Conservation (phyloP, 768 basidiomycete species). For the Steccherinum ochraceum region DNA sequence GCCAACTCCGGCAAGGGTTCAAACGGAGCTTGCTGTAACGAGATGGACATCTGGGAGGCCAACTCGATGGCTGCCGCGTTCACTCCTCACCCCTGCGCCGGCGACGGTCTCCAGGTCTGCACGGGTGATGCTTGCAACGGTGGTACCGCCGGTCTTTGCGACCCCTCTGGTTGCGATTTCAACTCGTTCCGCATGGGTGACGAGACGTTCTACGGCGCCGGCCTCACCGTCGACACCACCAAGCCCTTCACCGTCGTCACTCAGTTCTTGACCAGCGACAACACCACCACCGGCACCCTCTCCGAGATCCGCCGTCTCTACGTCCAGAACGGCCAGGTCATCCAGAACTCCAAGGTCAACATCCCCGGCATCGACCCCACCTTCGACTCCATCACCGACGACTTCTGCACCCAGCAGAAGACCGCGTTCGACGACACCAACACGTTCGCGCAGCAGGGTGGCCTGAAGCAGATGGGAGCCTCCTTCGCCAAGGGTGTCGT, state of each 20-base stretch:
- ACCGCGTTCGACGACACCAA: slow-evolving; percentile 35
- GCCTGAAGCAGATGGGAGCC: slow-evolving; percentile 25
- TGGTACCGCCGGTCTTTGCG: slow-evolving; percentile 33
- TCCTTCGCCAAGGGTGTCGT: slow-evolving; percentile 37
- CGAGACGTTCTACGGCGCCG: slow-evolving; percentile 34
- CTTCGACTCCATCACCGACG: slow-evolving; percentile 38
- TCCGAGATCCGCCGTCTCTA: slow-evolving; percentile 12
- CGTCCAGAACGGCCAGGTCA: slow-evolving; percentile 23
- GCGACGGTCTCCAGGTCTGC: slow-evolving; percentile 36
- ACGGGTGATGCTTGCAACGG: slow-evolving; percentile 30
- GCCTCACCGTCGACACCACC: slow-evolving; percentile 43
- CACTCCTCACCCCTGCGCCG: slow-evolving; percentile 47
- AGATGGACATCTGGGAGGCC: slow-evolving; percentile 60
- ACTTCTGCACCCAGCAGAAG: slow-evolving; percentile 40
- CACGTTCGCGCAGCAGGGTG: slow-evolving; percentile 33
- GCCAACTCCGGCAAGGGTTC: slow-evolving; percentile 41
- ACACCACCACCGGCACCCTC: slow-evolving; percentile 34
- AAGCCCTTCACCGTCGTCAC: slow-evolving; percentile 43
- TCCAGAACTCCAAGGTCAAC: slow-evolving; percentile 41
- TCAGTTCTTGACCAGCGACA: slow-evolving; percentile 23
- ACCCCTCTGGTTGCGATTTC: slow-evolving; percentile 53
- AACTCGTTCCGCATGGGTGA: slow-evolving; percentile 55
- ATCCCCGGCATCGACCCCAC: slow-evolving; percentile 32
- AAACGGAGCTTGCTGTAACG: slow-evolving; percentile 48
- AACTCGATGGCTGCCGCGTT: slow-evolving; percentile 45